Evolutionary conservation across 441 rosid species (phyloP), one percentile per base, ranked within the genome.

Genomic region (Syzygium malaccense): DNA sequence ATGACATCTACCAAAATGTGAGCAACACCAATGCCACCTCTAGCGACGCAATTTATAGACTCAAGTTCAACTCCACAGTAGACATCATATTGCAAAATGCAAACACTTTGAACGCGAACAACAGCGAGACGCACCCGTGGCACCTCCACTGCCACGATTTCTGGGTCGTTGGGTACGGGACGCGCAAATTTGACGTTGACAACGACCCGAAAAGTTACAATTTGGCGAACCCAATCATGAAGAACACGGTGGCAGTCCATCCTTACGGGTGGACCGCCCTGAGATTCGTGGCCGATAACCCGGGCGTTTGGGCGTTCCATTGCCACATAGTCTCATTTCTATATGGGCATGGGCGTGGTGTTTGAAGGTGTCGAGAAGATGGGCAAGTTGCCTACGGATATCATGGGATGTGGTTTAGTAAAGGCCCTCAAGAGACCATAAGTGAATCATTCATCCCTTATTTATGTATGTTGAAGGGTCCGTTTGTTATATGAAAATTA

Each of bases 71-170:
- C 64, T 49, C 96, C 3, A 93, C 94, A 6, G 95, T 96, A 49
- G 98, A 96, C 87, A 88, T 96, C 17, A 85, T 96, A 55, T 84
- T 96, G 48, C 98, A 95, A 79, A 96, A 96, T 90, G 96, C 97
- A 6, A 94, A 93, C 88, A 87, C 95, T 2, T 87, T 94, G 96
- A 71, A 1, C 0, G 0, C 0, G 2, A 88, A 89, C 10, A 90
- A 79, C 23, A 96, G 98, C 49, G 98, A 96, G 92, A 95, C 97
- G 4, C 99, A 96, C 87, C 97, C 97, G 2, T 95, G 98, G 98
- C 99, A 94, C 92, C 91, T 95, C 3, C 97, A 94, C 33, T 97
- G 98, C 54, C 97, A 95, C 84, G 96, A 95, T 90, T 96, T 96
- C 85, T 96, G 96, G 98, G 97, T 96, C 14, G 85, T 96, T 0